phyloP scores from a whole-genome alignment of 305 asterid species.

The Solanum hybrid region DNA sequence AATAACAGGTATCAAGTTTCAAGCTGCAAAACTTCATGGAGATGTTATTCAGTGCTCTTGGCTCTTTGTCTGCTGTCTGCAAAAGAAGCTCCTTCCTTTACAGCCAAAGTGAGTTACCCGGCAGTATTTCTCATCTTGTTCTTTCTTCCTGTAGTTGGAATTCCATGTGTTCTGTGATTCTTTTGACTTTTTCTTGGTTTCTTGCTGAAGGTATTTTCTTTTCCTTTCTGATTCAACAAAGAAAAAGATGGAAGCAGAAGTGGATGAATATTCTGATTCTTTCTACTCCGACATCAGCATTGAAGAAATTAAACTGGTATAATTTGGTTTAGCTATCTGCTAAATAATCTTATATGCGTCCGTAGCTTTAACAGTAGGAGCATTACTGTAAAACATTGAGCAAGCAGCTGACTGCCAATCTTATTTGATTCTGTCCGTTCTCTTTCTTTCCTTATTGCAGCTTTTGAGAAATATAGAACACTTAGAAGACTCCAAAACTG shows the following conservation, averaged over 20 bases:
- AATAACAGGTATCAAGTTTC: slow-evolving; percentile 77
- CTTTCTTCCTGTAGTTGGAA: background rate
- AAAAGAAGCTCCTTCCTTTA: slow-evolving; percentile 67
- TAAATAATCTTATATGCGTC: background rate
- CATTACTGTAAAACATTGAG: background rate
- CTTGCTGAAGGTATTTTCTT: slow-evolving; percentile 52
- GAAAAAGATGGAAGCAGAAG: slow-evolving; percentile 63
- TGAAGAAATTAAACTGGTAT: slow-evolving; percentile 63
- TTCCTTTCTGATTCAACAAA: slow-evolving; percentile 68
- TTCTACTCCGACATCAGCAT: slow-evolving; percentile 55
- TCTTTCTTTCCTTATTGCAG: slow-evolving; percentile 30
- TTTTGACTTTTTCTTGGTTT: slow-evolving; percentile 1
- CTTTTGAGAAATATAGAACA: slow-evolving; percentile 38
- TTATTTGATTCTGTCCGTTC: background rate
- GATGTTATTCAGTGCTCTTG: slow-evolving; percentile 82
- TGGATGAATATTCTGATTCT: slow-evolving; percentile 75
- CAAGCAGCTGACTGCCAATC: slow-evolving; percentile 5
- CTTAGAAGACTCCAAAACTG: slow-evolving; percentile 33
- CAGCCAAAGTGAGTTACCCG: slow-evolving; percentile 57
- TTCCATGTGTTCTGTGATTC: background rate
- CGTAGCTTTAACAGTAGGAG: background rate
- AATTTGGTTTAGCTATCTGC: slow-evolving; percentile 34
- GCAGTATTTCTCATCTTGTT: slow-evolving; percentile 5
- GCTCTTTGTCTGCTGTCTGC: slow-evolving; percentile 70
- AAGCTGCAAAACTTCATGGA: slow-evolving; percentile 79